Evolutionary conservation across 2,329 filamentous ascomycete species (phyloP).

Genomic region (Botrytis hyacinthi): DNA sequence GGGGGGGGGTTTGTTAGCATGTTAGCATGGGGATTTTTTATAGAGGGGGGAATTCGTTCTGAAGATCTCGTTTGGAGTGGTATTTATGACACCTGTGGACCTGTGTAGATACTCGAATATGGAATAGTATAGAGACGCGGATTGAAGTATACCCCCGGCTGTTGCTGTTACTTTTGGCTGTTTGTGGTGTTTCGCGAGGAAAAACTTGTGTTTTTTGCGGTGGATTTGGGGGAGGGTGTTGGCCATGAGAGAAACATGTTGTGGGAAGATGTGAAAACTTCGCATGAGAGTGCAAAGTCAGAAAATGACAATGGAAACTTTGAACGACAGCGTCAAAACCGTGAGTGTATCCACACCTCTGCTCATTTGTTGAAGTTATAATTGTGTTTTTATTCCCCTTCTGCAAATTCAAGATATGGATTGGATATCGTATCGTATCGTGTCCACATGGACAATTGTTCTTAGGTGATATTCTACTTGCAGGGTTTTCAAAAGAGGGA

Average conservation of each 20-base stretch:
- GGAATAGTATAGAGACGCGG: no score
- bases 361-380: not conserved
- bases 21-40: not conserved
- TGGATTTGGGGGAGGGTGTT: not conserved
- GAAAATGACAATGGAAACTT: not conserved
- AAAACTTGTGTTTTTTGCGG: not conserved
- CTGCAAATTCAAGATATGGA: no score
- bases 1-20: no score
- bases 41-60: no score
- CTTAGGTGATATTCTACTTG: not conserved
- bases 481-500: not conserved
- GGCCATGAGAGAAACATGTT: not conserved
- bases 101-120: not conserved
- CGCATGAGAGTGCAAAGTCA: not conserved
- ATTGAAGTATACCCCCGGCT: fast-evolving
- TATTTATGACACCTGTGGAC: not conserved
- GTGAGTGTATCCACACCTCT: fast-evolving
- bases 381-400: not conserved
- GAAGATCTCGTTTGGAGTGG: not conserved
- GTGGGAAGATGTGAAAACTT: not conserved
- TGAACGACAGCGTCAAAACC: fast-evolving
- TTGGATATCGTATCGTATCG: fast-evolving
- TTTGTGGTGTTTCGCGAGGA: not conserved
- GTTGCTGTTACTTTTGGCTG: not conserved
- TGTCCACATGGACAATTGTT: not conserved